phyloP scores from a whole-genome alignment of 345 rosid species.

The Boechera retrofracta region DNA sequence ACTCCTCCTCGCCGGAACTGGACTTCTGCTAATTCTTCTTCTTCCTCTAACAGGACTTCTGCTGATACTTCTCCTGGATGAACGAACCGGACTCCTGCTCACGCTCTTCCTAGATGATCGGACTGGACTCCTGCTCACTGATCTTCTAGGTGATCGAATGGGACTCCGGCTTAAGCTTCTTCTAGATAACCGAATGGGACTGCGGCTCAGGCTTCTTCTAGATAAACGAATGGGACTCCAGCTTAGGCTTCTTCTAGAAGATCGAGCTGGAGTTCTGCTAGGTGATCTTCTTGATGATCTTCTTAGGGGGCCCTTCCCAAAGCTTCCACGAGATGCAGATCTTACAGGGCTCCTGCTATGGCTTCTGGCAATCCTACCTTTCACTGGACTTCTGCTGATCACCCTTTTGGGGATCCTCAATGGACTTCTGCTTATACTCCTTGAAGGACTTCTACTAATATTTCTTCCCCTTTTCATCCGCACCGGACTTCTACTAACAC shows the following conservation, averaged over 20 bases:
- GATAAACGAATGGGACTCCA: slow-evolving; percentile 50
- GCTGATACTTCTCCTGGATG: slow-evolving; percentile 58
- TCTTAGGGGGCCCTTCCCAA: slow-evolving; percentile 47
- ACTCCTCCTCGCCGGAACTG: slow-evolving; percentile 58
- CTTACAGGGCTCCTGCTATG: slow-evolving; percentile 57
- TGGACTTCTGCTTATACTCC: slow-evolving; percentile 57
- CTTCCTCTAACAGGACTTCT: slow-evolving; percentile 64
- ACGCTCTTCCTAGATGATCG: slow-evolving; percentile 45
- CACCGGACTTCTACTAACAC: slow-evolving; percentile 59
- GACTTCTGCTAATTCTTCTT: slow-evolving; percentile 72
- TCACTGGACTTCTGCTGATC: slow-evolving; percentile 56
- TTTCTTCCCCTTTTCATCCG: slow-evolving; percentile 30
- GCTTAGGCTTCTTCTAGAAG: slow-evolving; percentile 52
- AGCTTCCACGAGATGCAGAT: slow-evolving; percentile 36
- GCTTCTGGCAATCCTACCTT: slow-evolving; percentile 56
- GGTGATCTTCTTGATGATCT: slow-evolving; percentile 34
- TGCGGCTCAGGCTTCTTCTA: slow-evolving; percentile 50
- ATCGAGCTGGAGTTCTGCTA: slow-evolving; percentile 55
- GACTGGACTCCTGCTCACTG: slow-evolving; percentile 53
- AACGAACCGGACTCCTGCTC: slow-evolving; percentile 52
- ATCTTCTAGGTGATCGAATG: slow-evolving; percentile 42
- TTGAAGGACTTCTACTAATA: slow-evolving; percentile 56
- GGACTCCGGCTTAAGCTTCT: slow-evolving; percentile 63
- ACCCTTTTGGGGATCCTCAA: slow-evolving; percentile 51
- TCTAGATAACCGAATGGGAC: slow-evolving; percentile 52